phyloP scores from a whole-genome alignment of 2,329 filamentous ascomycete species.

The Lachnellula willkommii region DNA sequence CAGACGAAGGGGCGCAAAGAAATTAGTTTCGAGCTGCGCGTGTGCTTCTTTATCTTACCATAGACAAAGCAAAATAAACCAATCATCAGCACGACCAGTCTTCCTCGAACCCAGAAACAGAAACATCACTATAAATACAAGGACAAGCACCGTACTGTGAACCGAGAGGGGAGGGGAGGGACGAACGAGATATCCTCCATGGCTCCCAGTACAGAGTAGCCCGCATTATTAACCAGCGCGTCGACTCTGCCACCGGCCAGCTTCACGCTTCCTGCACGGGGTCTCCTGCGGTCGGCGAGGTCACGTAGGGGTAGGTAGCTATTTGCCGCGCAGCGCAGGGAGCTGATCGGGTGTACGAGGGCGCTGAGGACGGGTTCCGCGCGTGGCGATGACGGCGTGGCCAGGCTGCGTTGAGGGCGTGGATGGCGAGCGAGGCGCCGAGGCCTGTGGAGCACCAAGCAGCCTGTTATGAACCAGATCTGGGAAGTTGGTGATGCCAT shows the following conservation, averaged over 20 bases:
- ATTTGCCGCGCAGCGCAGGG: background rate
- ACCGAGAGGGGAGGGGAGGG: too few species aligned
- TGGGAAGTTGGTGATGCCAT: too few species aligned
- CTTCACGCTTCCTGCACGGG: background rate
- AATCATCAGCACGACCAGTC: background rate
- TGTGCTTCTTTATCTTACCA: constrained; percentile 5
- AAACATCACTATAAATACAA: too few species aligned
- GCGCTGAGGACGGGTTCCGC: constrained; percentile 1
- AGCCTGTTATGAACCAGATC: constrained; percentile 11
- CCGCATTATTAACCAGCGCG: constrained; percentile 20
- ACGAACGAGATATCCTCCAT: constrained; percentile 41
- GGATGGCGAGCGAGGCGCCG: constrained; percentile 5
- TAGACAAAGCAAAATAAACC: background rate
- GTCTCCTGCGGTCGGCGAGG: background rate
- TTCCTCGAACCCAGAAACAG: too few species aligned
- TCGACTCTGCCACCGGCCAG: constrained; percentile 10
- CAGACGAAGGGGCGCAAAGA: constrained; percentile 46
- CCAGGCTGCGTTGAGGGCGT: constrained; percentile 3
- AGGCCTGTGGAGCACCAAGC: constrained; percentile 9
- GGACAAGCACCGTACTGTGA: too few species aligned
- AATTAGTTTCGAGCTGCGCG: constrained; percentile 45
- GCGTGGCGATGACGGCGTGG: constrained; percentile 12
- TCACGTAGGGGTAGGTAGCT: background rate
- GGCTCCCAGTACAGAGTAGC: constrained; percentile 39
- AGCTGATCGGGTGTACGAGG: background rate